Base-by-base conservation (phyloP, 1,284 basidiomycete genomes). In the Apiotrichum siamense region DNA sequence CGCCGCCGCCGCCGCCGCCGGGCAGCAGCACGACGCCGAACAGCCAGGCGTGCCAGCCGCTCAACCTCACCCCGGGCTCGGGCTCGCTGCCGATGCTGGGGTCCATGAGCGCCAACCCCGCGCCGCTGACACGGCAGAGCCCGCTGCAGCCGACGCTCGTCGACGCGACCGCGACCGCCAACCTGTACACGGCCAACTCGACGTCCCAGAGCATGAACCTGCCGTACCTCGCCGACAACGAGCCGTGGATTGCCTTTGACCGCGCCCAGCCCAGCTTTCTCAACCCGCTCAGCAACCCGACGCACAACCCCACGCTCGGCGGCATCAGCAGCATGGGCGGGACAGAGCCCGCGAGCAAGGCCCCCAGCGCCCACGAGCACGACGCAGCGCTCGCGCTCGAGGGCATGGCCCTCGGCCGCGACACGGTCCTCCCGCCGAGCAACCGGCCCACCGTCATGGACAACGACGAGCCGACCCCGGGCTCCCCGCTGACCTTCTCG, bases 341-440 rank as follows among this genome's bases (percentile, higher is more conserved):
- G 6, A 32, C 26, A 3, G 54, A 55, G 43, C 54, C 54, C 1
- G 53, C 48, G 4, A 48, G 51, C 46, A 57, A 57, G 12, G 55
- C 55, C 3, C 55, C 57, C 3, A 53, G 53, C 18, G 50, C 48
- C 5, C 52, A 55, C 45, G 52, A 58, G 41, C 57, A 58, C 24
- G 50, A 64, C 40, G 56, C 56, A 3, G 51, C 55, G 3, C 42
- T 54, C 1, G 48, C 58, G 15, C 53, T 69, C 36, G 55, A 57
- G 32, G 55, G 55, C 20, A 54, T 57, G 52, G 55, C 55, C 1
- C 52, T 57, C 10, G 55, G 55, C 24, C 50, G 55, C 10, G 55
- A 57, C n/a, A 35, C n/a, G n/a, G n/a, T n/a, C n/a, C n/a, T n/a
- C n/a, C n/a, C n/a, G n/a, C n/a, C n/a, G n/a, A n/a, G n/a, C n/a